Base-by-base conservation (phyloP, 2,329 filamentous ascomycete genomes). In the Phialemoniopsis sp. region DNA sequence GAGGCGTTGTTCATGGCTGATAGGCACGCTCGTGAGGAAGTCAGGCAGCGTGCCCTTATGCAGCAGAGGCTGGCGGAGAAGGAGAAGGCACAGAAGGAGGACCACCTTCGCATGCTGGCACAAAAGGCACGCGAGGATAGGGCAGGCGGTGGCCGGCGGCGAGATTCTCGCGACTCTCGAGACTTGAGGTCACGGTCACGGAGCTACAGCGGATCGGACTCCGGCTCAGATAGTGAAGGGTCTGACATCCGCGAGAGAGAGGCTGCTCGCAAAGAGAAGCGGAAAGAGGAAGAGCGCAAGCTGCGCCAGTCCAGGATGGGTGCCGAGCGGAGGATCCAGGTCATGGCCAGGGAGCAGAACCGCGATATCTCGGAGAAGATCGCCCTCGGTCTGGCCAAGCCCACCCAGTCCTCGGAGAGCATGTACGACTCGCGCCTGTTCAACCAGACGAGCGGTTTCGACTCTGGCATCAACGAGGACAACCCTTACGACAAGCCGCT, bases 341-440 rank as follows among this genome's bases (percentile, higher is more conserved):
- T 94, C 66, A 85, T 97, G 76, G 91, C 91, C 1, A 81, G 90
- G 17, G 91, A 97, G 62, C 91, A 97, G 60, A 90, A 95, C 59
- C 87, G 93, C 50, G 93, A 98, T 61, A 95, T 98, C 36, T 93
- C 87, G 2, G 93, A 98, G 59, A 97, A 96, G 70, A 87, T 98
- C 28, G 93, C 93, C 2, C 76, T 98, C 6, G 93, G 93, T 4
- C 68, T 97, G 36, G 93, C 93, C 6, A 98, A 97, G 63, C 93
- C 93, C 3, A 96, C 93, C 4, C 86, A 93, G 58, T 87, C 83
- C 37, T 85, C 85, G 40, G 93, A 98, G 62, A 83, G 87, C 17
- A 97, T 97, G 93, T 98, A 94, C 68, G 93, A 98, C 66, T 94
- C 89, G 3, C 77, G 93, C 31, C 67, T 98, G 21, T 98, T 98